phyloP scores from a whole-genome alignment of 2,329 filamentous ascomycete species.

The Endoconidiophora laricicola region DNA sequence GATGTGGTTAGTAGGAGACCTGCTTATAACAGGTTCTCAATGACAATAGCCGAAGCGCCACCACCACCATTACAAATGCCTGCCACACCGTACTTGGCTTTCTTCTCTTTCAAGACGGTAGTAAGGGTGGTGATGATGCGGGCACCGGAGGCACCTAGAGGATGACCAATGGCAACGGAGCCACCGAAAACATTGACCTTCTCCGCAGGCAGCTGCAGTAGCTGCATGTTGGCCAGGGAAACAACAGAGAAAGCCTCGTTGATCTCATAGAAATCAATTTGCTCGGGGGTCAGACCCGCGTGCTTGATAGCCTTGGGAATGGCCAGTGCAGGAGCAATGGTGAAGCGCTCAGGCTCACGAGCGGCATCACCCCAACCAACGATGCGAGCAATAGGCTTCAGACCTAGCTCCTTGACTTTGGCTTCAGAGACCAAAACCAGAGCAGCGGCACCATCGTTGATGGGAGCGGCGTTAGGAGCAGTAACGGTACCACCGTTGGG shows the following conservation, averaged over 20 bases:
- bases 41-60: conserved; percentile 81
- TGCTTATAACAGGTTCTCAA: conserved; percentile 52
- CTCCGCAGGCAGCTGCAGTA: conserved; percentile 60
- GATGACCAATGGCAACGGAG: conserved; percentile 89
- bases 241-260: conserved; percentile 99
- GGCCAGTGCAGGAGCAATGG: conserved; percentile 77
- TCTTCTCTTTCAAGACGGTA: conserved; percentile 76
- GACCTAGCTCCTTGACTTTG: conserved; percentile 77
- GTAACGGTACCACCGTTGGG: conserved; percentile 76
- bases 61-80: conserved; percentile 98
- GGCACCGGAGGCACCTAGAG: conserved; percentile 82
- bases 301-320: conserved; percentile 97
- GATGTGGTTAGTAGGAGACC: neutral
- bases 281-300: conserved; percentile 59
- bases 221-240: conserved; percentile 87
- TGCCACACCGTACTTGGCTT: conserved; percentile 81
- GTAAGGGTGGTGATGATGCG: conserved; percentile 84
- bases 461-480: conserved; percentile 85
- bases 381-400: conserved; percentile 92
- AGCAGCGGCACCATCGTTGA: conserved; percentile 88
- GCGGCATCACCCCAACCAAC: conserved; percentile 93
- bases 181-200: conserved; percentile 94
- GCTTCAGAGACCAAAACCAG: conserved; percentile 87
- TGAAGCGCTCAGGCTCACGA: conserved; percentile 86
- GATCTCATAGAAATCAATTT: conserved; percentile 92